Base-by-base conservation (phyloP, 1,139 yeast genomes). In the Kodamaea alishanica region DNA sequence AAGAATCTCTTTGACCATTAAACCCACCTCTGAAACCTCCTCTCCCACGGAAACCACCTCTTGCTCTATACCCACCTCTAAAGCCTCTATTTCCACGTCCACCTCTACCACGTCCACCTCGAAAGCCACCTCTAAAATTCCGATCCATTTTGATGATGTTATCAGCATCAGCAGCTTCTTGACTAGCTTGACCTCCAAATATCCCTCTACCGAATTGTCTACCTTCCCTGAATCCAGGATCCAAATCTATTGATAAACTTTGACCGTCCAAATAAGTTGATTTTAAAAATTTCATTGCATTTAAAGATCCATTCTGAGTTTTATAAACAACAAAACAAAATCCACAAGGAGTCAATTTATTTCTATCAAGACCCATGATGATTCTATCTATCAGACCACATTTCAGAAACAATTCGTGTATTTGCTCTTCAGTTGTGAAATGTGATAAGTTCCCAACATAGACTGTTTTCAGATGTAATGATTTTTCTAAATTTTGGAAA, bases 201-300 rank as follows among this genome's bases (percentile, higher is more conserved):
- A 76, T 74, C 33, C 97, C 97, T 51, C 98, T 75, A 10, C 97
- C 97, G 56, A 81, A 90, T 57, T 92, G 97, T 50, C 98, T 73
- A 1, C 97, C 97, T 52, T 90, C 97, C 48, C 76, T 77, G 58
- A 90, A 90, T 0, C 98, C 98, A 0, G 97, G 96, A 56, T 90
- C 98, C 51, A 92, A 68, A 61, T 90, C 98, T 35, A 90, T 84
- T 34, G 85, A 81, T 49, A 90, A 74, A 24, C 71, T 70, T 45
- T 87, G 80, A 37, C 90, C 94, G 56, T 90, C 96, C 35, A 90
- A 71, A 52, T 80, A 82, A 0, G 96, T 88, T 35, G 81, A 82
- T 46, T 85, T 81, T 42, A 92, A 67, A 56, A 80, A 90, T 55
- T 88, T 84, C 55, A 90, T 78, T 6, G 96, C 86, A 48, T 84